Conservation (phyloP, 2,329 filamentous ascomycete species). For the Elsinoe batatas region DNA sequence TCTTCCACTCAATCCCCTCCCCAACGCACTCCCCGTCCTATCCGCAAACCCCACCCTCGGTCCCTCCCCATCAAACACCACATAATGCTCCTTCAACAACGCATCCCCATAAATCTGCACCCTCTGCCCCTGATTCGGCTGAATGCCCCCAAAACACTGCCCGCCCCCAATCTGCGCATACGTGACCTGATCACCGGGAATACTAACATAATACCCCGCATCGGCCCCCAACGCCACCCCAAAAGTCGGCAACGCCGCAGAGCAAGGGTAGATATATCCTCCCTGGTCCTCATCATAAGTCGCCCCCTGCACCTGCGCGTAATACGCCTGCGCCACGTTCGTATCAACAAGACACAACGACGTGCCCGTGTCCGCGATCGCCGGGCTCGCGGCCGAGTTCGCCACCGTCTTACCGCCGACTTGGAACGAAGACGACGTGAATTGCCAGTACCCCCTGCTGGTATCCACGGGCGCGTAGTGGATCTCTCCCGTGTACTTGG, state of each 20-base stretch:
- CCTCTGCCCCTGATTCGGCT: conserved; percentile 43
- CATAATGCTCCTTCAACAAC: conserved; percentile 51
- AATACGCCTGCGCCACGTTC: conserved; percentile 36
- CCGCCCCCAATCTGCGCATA: conserved; percentile 43
- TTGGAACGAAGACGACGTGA: conserved; percentile 47
- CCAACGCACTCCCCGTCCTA: conserved; percentile 19
- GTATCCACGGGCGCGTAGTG: conserved; percentile 53
- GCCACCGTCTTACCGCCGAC: conserved; percentile 47
- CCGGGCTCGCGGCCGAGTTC: conserved; percentile 39
- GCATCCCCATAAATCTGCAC: conserved; percentile 56
- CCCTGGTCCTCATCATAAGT: conserved; percentile 29
- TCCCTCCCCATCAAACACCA: conserved; percentile 48
- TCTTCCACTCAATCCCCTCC: neutral
- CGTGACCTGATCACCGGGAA: conserved; percentile 36
- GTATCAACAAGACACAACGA: conserved; percentile 53
- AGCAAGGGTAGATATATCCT: conserved; percentile 37
- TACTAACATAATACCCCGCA: conserved; percentile 29
- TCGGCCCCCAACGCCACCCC: conserved; percentile 46
- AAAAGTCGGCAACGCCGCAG: conserved; percentile 33
- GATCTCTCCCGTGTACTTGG: conserved; percentile 54
- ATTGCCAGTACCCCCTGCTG: conserved; percentile 59
- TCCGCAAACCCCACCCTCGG: conserved; percentile 45
- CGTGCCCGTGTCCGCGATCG: conserved; percentile 48
- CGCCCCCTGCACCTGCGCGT: conserved; percentile 32
- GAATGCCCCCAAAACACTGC: conserved; percentile 59